phyloP scores from a whole-genome alignment of 2,329 filamentous ascomycete species.

The Sporothrix luriei region DNA sequence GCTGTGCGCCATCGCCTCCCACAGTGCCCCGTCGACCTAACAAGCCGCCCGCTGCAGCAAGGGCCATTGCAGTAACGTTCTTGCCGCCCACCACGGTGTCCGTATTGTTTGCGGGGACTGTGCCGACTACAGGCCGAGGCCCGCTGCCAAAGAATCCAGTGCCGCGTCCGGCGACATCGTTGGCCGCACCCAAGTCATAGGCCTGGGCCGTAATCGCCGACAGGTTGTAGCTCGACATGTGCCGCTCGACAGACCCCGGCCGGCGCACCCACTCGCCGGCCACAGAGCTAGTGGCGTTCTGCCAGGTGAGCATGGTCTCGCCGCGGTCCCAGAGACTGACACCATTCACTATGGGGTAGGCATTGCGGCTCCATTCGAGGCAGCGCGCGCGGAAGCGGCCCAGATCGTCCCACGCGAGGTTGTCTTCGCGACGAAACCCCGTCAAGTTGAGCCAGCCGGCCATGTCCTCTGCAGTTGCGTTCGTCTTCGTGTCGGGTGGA shows the following conservation, averaged over 20 bases:
- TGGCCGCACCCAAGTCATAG: conserved; percentile 42
- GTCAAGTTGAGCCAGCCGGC: conserved; percentile 68
- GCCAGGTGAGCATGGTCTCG: conserved; percentile 60
- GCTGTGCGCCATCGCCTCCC: neutral
- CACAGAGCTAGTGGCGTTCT: conserved; percentile 75
- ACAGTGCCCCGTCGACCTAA: neutral
- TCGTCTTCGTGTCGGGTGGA: conserved; percentile 39
- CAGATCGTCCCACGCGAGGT: conserved; percentile 77
- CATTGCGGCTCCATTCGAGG: conserved; percentile 61
- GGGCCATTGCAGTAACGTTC: neutral
- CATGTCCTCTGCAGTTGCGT: neutral
- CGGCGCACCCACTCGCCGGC: conserved; percentile 73
- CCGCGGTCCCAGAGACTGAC: conserved; percentile 42
- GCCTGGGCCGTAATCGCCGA: conserved; percentile 69
- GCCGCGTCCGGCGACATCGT: neutral
- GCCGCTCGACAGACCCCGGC: conserved; percentile 51
- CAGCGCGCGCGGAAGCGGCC: conserved; percentile 66
- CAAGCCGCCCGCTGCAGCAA: neutral
- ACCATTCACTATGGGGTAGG: conserved; percentile 42
- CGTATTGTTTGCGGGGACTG: neutral
- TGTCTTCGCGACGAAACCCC: conserved; percentile 73
- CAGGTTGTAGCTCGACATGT: conserved; percentile 61
- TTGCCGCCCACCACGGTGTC: neutral
- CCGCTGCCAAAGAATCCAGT: conserved; percentile 12
- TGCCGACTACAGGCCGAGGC: neutral